These are phyloP conservation scores for Tuber magnatum DNA, from an alignment of 495 filamentous ascomycete species.

Conservation along the genomic window DNA sequence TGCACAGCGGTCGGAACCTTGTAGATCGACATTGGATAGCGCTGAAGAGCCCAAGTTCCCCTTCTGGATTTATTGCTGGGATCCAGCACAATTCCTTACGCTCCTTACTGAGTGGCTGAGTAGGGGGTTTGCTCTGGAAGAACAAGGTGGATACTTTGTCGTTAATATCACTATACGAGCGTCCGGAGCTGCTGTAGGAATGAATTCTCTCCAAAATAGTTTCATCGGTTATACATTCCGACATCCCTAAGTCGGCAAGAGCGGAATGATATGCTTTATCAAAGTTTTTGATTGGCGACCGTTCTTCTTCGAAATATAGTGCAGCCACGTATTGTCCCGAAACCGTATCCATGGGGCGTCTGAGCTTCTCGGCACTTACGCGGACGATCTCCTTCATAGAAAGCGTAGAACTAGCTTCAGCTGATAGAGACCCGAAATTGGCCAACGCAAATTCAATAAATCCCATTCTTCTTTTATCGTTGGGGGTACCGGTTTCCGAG, in stretches of 20 bases:
- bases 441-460: conserved; percentile 18
- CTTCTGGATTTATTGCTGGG: conserved; percentile 12
- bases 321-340: not conserved
- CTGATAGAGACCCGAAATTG: conserved; percentile 7
- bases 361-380: conserved; percentile 11
- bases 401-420: conserved; percentile 8
- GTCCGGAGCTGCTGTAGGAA: conserved; percentile 16
- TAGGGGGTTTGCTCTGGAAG: not conserved
- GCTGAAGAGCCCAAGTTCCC: conserved; percentile 19
- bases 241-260: conserved; percentile 21
- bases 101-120: conserved; percentile 10
- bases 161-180: conserved; percentile 1
- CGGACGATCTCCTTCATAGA: conserved; percentile 35
- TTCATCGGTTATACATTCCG: conserved; percentile 3
- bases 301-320: conserved; percentile 32
- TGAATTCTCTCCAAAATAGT: conserved; percentile 26
- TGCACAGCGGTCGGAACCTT: not conserved
- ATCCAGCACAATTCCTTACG: conserved; percentile 24
- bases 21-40: conserved; percentile 26
- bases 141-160: conserved; percentile 15
- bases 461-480: conserved; percentile 14
- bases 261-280: not conserved
- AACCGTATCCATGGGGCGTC: conserved; percentile 17
- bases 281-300: conserved; percentile 13
- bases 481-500: not conserved